Base-by-base conservation (phyloP, 1,284 basidiomycete genomes). In the Chalciporus sp. region DNA sequence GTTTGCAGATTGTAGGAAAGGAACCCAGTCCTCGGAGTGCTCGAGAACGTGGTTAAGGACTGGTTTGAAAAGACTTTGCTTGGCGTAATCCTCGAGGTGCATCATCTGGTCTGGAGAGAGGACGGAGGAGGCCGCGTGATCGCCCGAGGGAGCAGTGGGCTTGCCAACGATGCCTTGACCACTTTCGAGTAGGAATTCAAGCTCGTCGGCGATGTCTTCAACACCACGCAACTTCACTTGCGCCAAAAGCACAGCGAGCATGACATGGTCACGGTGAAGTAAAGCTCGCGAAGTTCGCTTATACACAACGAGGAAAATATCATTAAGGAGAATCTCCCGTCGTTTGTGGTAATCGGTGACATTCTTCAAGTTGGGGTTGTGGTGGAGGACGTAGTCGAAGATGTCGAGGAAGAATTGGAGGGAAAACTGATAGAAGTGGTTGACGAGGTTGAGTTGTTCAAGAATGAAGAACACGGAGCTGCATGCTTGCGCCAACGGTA, bases 371-470 rank as follows among this genome's bases (percentile, higher is more conserved):
- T 94, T 90, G 8, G 95, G 94, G 70, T 98, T 98, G 64, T 92
- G 88, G 59, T 90, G 88, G 8, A 99, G 82, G 52, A 98, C 86
- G 62, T 90, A 93, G 75, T 98, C 94, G 74, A 99, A 99, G 64
- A 99, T 96, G 70, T 98, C 95, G 57, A 98, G 84, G 88, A 99
- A 99, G 80, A 97, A 98, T 41, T 84, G 88, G 49, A 99, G 82
- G 1, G 96, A 98, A 80, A 99, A 99, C 71, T 98, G 94, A 71
- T 99, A 99, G 77, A 99, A 99, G 75, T 98, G 96, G 67, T 97
- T 94, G 75, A 98, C 85, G 49, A 91, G 80, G 65, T 94, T 90
- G 47, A 99, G 82, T 67, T 98, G 95, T 68, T 98, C 95, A 58
- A 99, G 80, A 52, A 97, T 90, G 75, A 99, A 99, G 83, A 95